Base-by-base conservation (phyloP, 805 yeast genomes). In the Blastobotrys americana region DNA sequence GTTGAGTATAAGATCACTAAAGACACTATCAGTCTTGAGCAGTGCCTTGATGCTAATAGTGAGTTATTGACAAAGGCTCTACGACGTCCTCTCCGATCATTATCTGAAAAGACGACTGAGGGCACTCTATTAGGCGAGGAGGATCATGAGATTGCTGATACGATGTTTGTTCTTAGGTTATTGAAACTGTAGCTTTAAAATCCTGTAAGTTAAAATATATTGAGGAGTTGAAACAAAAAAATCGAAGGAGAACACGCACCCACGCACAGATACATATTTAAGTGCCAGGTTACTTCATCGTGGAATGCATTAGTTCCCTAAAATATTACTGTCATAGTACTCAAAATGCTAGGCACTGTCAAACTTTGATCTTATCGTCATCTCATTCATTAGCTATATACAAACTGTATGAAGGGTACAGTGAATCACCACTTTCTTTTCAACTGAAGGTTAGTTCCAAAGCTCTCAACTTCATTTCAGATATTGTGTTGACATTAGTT, bases 41-140 rank as follows among this genome's bases (percentile, higher is more conserved):
- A 72, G 37, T 65, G 67, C 15, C 72, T 93, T 50, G 61, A 70
- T 43, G 70, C 70, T 41, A 89, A 93, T 66, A 67, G 69, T 39
- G 84, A 77, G 4, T 68, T 88, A 65, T 71, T 93, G 53, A 67
- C 76, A 45, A 90, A 89, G 73, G 77, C 88, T 35, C 78, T 95
- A 48, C 82, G 86, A 68, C 62, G 75, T 44, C 81, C 83, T 21
- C 62, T 82, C 46, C 76, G 74, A 42, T 64, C 64, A 58, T 8
- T 25, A 8, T 25, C 31, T 13, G n/a, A n/a, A n/a, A 55, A 70
- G 52, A 57, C 69, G 31, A 70, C 68, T 35, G 66, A 64, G 47
- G 69, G 72, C 20, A 64, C 64, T 10, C 72, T 84, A 45, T 76
- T 93, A 54, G 88, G 83, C 47, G 95, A 87, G 57, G 97, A 90